Evolutionary conservation across 2,329 filamentous ascomycete genomes (phyloP), one percentile per base, ranked within the genome.

Genomic region (Fusarium cicatricum): DNA sequence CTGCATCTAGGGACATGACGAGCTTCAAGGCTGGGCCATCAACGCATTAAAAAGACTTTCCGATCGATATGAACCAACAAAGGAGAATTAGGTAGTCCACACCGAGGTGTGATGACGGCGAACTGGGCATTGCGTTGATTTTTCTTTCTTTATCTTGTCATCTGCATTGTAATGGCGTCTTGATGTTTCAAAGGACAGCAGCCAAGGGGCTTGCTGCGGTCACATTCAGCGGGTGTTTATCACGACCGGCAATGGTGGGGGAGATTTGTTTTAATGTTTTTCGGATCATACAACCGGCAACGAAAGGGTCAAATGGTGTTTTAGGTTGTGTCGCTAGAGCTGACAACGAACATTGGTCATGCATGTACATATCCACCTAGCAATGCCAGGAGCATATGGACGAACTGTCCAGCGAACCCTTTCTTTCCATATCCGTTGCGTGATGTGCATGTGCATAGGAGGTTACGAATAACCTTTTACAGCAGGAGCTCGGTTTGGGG

Each of bases 101-200:
- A 26, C 33, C 10, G 33, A 23, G 43, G 44, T 41, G 36, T 44
- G 40, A 47, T 34, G 42, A 45, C 28, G 46, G 32, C 32, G 40
- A 39, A 32, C 34, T 21, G 41, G 58, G 47, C 52, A 54, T 58
- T 41, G 48, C 43, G 50, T 55, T 60, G 42, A 28, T 39, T 49
- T 48, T 54, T 41, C 19, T 40, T 59, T 59, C 37, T 60, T 7
- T n/a, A 37, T 57, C 37, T 56, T 47, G 52, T 57, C 38, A 54
- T 48, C 59, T 69, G 67, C 67, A 69, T 69, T 43, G 52, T 64
- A 38, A 65, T 48, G 67, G 67, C 63, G 67, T 69, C 54, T 64
- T 58, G 43, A 46, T 49, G 56, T 66, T 56, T 14, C 54, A 64
- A 36, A 44, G 60, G 40, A 43, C 48, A 60, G 56, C 66, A 56